Evolutionary conservation across 2,329 filamentous ascomycete species (phyloP).

Genomic region (Chrysoporthe deuterocubensis): DNA sequence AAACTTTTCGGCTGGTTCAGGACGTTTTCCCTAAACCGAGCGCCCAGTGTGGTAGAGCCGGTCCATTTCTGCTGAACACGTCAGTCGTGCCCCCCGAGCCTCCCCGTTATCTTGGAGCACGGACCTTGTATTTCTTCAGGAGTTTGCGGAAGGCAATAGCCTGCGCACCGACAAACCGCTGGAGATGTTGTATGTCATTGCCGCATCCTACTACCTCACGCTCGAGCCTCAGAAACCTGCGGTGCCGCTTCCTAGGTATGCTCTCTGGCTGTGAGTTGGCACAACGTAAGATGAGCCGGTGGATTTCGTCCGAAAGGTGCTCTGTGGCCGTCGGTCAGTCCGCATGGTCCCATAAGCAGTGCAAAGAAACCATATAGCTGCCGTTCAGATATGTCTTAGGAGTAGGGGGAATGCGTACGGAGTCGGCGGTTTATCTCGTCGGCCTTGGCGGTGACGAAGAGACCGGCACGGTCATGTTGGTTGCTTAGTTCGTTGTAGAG

Average conservation of each 20-base stretch:
- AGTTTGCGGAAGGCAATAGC: constrained; percentile 80
- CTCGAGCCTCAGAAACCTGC: constrained; percentile 58
- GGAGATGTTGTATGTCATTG: constrained; percentile 71
- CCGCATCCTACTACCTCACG: constrained; percentile 61
- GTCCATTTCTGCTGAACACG: constrained; percentile 72
- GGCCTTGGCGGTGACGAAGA: constrained; percentile 80
- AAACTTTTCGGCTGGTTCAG: constrained; percentile 72
- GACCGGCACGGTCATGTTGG: constrained; percentile 76
- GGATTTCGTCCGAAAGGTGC: constrained; percentile 52
- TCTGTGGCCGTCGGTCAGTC: constrained; percentile 40
- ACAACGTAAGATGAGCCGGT: constrained; percentile 51
- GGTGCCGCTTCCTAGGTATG: constrained; percentile 51
- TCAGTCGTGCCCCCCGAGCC: not conserved
- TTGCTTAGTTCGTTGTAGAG: constrained; percentile 72
- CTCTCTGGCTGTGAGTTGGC: constrained; percentile 39
- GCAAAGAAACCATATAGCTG: not conserved
- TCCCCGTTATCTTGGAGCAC: constrained; percentile 27
- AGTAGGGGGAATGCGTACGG: constrained; percentile 49
- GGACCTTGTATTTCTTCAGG: constrained; percentile 79
- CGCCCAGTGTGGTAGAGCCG: constrained; percentile 66
- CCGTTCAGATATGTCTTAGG: not conserved
- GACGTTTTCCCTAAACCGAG: constrained; percentile 69
- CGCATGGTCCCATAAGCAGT: too few species aligned
- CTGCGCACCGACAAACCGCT: constrained; percentile 75
- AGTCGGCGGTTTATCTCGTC: constrained; percentile 76